phyloP scores from a whole-genome alignment of 768 basidiomycete genomes.

The Mycena albidolilacea region DNA sequence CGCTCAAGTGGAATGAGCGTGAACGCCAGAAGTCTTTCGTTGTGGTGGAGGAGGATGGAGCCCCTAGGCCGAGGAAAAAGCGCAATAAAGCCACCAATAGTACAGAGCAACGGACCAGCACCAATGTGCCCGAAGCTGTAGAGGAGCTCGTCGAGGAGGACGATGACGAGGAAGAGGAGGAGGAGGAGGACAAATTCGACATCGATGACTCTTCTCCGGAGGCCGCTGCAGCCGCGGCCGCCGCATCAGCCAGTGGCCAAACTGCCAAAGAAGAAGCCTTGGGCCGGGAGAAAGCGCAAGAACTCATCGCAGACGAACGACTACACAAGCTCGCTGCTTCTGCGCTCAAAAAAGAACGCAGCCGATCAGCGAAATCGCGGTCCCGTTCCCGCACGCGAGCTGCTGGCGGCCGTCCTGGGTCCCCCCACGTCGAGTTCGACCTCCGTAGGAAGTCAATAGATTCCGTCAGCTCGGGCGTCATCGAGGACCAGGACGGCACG shows the following conservation, averaged over 20 bases:
- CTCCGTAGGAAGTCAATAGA: slow-evolving; percentile 51
- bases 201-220: slow-evolving; percentile 91
- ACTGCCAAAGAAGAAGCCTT: slow-evolving; percentile 41
- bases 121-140: slow-evolving; percentile 34
- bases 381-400: slow-evolving; percentile 70
- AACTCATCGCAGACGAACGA: slow-evolving; percentile 47
- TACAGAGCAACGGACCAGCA: slow-evolving; percentile 31
- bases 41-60: slow-evolving; percentile 89
- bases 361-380: slow-evolving; percentile 58
- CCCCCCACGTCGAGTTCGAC: slow-evolving; percentile 69
- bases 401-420: slow-evolving; percentile 71
- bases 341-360: slow-evolving; percentile 49
- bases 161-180: slow-evolving; percentile 65
- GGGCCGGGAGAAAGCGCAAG: slow-evolving; percentile 48
- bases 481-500: slow-evolving; percentile 57
- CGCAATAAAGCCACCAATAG: slow-evolving; percentile 39
- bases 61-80: slow-evolving; percentile 58
- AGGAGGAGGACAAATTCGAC: slow-evolving; percentile 83
- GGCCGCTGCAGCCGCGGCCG: slow-evolving; percentile 47
- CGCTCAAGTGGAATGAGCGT: slow-evolving; percentile 98
- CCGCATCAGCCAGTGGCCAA: slow-evolving; percentile 39
- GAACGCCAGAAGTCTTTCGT: slow-evolving; percentile 99
- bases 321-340: slow-evolving; percentile 49
- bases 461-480: slow-evolving; percentile 44
- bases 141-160: slow-evolving; percentile 59